Evolutionary conservation across 176 grass and related monocot species (phyloP).

Genomic region (Cocos nucifera): DNA sequence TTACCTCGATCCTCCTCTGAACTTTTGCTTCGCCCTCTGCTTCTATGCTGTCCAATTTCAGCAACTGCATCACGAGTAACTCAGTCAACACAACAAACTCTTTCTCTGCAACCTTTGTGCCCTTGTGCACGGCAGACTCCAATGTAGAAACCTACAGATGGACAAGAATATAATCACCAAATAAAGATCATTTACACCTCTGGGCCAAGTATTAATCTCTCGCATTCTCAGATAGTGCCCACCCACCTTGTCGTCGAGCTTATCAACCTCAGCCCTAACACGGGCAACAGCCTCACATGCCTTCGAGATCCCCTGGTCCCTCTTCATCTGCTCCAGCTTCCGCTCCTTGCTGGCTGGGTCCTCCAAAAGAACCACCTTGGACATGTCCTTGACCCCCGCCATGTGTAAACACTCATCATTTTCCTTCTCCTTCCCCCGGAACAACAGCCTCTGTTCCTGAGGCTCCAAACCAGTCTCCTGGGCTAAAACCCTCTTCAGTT

Average conservation of each 20-base stretch:
- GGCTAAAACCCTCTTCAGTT: conserved; percentile 61
- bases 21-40: conserved; percentile 82
- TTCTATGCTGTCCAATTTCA: conserved; percentile 79
- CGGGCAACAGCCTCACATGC: conserved; percentile 47
- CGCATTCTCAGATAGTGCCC: background rate
- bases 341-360: conserved; percentile 46
- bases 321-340: conserved; percentile 32
- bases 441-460: conserved; percentile 68
- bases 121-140: conserved; percentile 48
- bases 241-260: conserved; percentile 62
- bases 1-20: conserved; percentile 87
- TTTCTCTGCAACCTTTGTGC: conserved; percentile 61
- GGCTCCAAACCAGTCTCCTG: conserved; percentile 53
- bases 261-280: conserved; percentile 75
- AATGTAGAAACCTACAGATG: conserved; percentile 52
- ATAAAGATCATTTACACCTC: too few relatives aligned
- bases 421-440: conserved; percentile 76
- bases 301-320: conserved; percentile 55
- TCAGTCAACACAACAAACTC: conserved; percentile 75
- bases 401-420: conserved; percentile 55
- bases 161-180: too few relatives aligned
- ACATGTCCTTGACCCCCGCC: conserved; percentile 63
- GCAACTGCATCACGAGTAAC: conserved; percentile 76
- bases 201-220: too few relatives aligned
- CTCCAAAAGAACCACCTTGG: conserved; percentile 68